Conservation (phyloP, 1,139 yeast species). For the Yamadazyma triangularis region DNA sequence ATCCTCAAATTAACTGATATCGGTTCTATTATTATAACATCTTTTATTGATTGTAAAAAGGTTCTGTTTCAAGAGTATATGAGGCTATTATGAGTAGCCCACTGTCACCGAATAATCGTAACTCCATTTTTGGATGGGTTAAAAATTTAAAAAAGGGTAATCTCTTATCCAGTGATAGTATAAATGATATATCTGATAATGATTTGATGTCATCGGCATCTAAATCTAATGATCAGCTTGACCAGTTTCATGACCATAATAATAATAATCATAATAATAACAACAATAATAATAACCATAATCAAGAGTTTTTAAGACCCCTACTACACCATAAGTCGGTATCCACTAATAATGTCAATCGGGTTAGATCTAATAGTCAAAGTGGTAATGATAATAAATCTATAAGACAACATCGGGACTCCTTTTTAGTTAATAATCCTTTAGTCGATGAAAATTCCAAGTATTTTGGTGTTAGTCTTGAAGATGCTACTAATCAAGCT, state of each 20-base stretch:
- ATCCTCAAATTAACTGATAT: no score
- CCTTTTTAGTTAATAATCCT: constrained; percentile 45
- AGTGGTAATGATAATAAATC: constrained; percentile 17
- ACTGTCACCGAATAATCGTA: constrained; percentile 38
- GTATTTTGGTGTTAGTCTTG: constrained; percentile 84
- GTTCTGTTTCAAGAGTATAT: no score
- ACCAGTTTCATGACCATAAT: background rate
- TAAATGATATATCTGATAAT: constrained; percentile 35
- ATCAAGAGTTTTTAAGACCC: constrained; percentile 42
- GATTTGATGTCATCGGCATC: constrained; percentile 9
- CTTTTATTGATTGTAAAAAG: no score
- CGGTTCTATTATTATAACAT: no score
- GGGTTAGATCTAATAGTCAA: constrained; percentile 36
- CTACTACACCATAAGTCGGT: constrained; percentile 46
- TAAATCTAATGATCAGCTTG: background rate
- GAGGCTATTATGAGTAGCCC: constrained; percentile 29
- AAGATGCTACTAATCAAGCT: constrained; percentile 68
- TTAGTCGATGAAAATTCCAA: constrained; percentile 44
- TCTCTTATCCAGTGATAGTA: constrained; percentile 36
- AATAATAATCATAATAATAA: constrained; percentile 4
- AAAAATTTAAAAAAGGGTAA: constrained; percentile 40
- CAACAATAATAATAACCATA: no score
- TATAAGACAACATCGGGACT: constrained; percentile 54
- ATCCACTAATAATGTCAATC: constrained; percentile 44
- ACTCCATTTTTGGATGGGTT: constrained; percentile 46